Evolutionary conservation across 495 filamentous ascomycete genomes (phyloP).

Genomic region (Bombardia bombarda): DNA sequence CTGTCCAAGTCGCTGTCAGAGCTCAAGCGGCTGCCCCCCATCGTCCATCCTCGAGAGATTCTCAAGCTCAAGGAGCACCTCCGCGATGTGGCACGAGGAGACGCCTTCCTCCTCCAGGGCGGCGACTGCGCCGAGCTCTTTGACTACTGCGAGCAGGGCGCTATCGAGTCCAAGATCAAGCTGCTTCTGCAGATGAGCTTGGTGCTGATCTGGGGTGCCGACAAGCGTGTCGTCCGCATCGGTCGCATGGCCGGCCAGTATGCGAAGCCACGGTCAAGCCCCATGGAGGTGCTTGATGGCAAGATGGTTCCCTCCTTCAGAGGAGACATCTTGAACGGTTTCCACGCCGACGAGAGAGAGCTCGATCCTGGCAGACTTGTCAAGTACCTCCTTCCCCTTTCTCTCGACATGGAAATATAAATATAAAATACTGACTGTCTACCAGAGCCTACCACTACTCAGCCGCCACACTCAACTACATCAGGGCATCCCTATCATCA

Average conservation of each 20-base stretch:
- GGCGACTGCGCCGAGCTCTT: constrained; percentile 97
- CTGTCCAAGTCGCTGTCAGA: constrained; percentile 60
- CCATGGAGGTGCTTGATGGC: constrained; percentile 75
- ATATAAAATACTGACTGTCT: constrained; percentile 1
- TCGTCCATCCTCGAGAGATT: constrained; percentile 87
- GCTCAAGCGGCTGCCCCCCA: constrained; percentile 70
- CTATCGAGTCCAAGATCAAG: constrained; percentile 94
- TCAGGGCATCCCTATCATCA: constrained; percentile 72
- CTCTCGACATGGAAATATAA: background rate
- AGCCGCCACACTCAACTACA: constrained; percentile 84
- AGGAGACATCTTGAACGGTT: constrained; percentile 94
- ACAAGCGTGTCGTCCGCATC: constrained; percentile 91
- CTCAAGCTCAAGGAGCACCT: constrained; percentile 65
- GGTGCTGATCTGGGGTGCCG: constrained; percentile 78
- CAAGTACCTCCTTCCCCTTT: constrained; percentile 29
- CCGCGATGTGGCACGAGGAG: constrained; percentile 79
- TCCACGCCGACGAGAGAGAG: constrained; percentile 56
- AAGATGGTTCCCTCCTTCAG: constrained; percentile 80
- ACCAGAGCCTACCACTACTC: constrained; percentile 87
- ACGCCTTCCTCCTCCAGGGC: constrained; percentile 91
- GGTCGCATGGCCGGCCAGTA: constrained; percentile 96
- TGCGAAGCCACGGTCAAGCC: constrained; percentile 86
- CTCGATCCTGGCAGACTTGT: constrained; percentile 80
- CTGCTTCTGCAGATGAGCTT: constrained; percentile 92
- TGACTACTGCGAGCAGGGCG: constrained; percentile 83